Percentiles rank a stretch among this genome's conserved stretches.
Conservation (phyloP, 2,329 filamentous ascomycete species). For the Pseudomassariella vexata region DNA sequence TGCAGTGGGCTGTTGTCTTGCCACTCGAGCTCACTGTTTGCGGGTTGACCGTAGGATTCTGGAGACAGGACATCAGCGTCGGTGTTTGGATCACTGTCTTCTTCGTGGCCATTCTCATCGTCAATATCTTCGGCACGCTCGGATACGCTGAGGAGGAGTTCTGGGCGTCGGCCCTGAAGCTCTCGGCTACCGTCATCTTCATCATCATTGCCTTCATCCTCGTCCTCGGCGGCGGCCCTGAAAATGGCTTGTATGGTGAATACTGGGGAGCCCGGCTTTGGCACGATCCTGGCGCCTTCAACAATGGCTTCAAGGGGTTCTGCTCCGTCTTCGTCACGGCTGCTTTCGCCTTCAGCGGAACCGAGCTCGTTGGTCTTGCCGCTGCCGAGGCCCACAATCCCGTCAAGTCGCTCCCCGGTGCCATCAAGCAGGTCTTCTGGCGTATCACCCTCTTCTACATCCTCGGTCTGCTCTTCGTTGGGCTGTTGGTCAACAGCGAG, state of each 20-base stretch:
- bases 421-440: constrained; percentile 73
- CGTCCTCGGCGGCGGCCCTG: constrained; percentile 55
- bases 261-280: constrained; percentile 47
- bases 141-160: constrained; percentile 58
- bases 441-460: constrained; percentile 52
- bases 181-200: constrained; percentile 54
- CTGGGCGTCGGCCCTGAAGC: constrained; percentile 50
- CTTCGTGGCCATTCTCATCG: constrained; percentile 40
- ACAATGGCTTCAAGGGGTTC: constrained; percentile 70
- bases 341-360: constrained; percentile 68
- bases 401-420: constrained; percentile 67
- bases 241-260: constrained; percentile 32
- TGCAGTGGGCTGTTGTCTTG: constrained; percentile 42
- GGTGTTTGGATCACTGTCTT: constrained; percentile 54
- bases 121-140: constrained; percentile 52
- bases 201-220: constrained; percentile 57
- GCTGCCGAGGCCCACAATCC: constrained; percentile 68
- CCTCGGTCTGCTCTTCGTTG: constrained; percentile 45
- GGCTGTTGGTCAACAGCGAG: constrained; percentile 40
- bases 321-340: constrained; percentile 69
- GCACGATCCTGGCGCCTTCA: constrained; percentile 51
- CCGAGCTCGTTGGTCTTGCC: constrained; percentile 68
- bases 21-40: constrained; percentile 45
- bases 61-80: constrained; percentile 37
- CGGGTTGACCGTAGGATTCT: constrained; percentile 40